Evolutionary conservation across 1,139 yeast genomes (phyloP), one percentile per base, ranked within the genome.

Genomic region (Debaryomyces psychrophilus): DNA sequence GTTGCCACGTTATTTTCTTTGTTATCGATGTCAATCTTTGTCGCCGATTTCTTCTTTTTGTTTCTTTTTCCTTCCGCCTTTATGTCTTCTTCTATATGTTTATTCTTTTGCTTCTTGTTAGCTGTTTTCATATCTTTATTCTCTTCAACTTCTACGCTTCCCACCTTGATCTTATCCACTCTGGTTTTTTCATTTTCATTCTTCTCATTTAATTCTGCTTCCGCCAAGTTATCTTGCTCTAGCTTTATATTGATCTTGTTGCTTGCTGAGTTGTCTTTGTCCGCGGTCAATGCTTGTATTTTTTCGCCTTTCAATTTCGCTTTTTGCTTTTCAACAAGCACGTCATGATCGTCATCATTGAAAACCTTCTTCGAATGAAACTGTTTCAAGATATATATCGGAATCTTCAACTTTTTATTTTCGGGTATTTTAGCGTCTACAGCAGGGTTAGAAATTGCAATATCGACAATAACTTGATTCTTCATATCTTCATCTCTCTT

Each of bases 401-500:
- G 79, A 7, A 68, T 50, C 34, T 52, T 54, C 12, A 60, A 45
- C 43, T 64, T 61, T 27, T 56, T 62, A 50, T 74, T 73, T 2
- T 76, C 77, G 37, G 58, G 52, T 26, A 72, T 62, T 40, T 57
- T 57, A 11, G 59, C 48, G 48, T 73, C 78, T 1, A 43, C 42
- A 2, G 44, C 42, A 2, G 64, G 62, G 38, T 66, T 58, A n/a
- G 58, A 55, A 5, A 74, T 59, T 2, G 76, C 76, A 9, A 74
- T 57, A 51, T 74, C 78, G n/a, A 70, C 53, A 20, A 75, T 60
- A 5, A 72, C 77, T 23, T 36, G 44, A 38, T 55, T 52, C 7
- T 50, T 48, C 34, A 47, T 46, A 27, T 47, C 41, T 14, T 41
- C 36, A 9, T 37, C 34, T 31, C 49, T 36, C 12, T 45, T 43